These are phyloP conservation scores for Lantana camara DNA, from an alignment of 257 asterid genomes.

Conservation along the genomic window DNA sequence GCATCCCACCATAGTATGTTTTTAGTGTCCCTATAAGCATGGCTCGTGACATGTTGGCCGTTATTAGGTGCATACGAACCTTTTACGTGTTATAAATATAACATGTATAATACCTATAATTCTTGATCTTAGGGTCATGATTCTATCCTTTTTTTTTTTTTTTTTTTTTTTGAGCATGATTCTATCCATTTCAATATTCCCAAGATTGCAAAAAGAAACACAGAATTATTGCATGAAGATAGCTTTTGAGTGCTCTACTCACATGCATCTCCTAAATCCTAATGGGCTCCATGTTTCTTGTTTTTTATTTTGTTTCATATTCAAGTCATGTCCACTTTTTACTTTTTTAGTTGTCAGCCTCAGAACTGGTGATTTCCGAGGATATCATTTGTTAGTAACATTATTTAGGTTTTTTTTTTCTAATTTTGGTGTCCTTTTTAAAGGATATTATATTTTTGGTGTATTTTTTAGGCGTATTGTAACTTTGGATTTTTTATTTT, in stretches of 20 bases:
- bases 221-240: conserved; percentile 16
- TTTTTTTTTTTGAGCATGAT: too few relatives aligned
- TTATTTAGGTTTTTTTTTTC: too few relatives aligned
- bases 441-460: too few relatives aligned
- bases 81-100: too few relatives aligned
- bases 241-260: background rate
- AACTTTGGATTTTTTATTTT: too few relatives aligned
- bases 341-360: too few relatives aligned
- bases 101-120: background rate
- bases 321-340: background rate
- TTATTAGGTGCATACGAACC: too few relatives aligned
- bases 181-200: background rate
- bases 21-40: background rate
- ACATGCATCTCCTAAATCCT: conserved; percentile 2
- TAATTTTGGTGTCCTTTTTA: too few relatives aligned
- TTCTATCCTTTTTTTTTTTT: background rate
- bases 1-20: background rate
- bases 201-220: background rate
- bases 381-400: too few relatives aligned
- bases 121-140: background rate
- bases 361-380: too few relatives aligned
- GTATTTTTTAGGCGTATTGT: too few relatives aligned
- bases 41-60: background rate
- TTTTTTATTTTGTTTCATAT: too few relatives aligned
- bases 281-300: conserved; percentile 6